phyloP scores from a whole-genome alignment of 2,329 filamentous ascomycete genomes.

The Aspergillus sp. region DNA sequence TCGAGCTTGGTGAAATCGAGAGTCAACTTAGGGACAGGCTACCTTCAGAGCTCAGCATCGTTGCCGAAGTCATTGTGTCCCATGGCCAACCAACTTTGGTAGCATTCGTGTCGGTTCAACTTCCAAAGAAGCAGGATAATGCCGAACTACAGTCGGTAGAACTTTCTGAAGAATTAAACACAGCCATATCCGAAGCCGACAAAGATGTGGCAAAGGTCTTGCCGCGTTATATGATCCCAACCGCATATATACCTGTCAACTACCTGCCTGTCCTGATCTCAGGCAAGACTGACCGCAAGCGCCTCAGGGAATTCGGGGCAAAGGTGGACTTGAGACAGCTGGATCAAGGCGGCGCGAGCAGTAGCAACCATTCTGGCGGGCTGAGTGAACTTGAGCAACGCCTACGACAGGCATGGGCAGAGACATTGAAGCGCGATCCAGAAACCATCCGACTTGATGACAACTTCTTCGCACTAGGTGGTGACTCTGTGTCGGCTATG shows the following conservation, averaged over 20 bases:
- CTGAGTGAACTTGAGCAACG: conserved; percentile 33
- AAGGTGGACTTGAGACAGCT: conserved; percentile 34
- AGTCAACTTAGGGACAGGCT: conserved; percentile 32
- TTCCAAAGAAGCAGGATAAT: conserved; percentile 20
- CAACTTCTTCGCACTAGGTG: conserved; percentile 40
- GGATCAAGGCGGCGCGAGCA: conserved; percentile 20
- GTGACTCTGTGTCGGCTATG: conserved; percentile 38
- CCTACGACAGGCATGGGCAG: conserved; percentile 36
- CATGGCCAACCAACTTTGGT: conserved; percentile 31
- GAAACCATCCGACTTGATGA: conserved; percentile 37
- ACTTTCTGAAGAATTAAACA: conserved; percentile 18
- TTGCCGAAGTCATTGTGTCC: conserved; percentile 50
- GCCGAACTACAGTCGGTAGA: conserved; percentile 16
- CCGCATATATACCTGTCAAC: conserved; percentile 45
- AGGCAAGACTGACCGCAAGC: conserved; percentile 47
- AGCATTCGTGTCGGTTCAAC: conserved; percentile 30
- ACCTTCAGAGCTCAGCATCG: conserved; percentile 38
- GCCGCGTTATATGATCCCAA: conserved; percentile 38
- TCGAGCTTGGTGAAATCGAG: conserved; percentile 46
- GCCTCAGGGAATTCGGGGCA: conserved; percentile 35
- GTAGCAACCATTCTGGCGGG: conserved; percentile 18
- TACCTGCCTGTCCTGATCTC: conserved; percentile 45
- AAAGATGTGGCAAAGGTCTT: conserved; percentile 26
- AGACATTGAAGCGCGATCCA: conserved; percentile 29
- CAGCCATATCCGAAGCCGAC: conserved; percentile 22